phyloP scores from a whole-genome alignment of 805 yeast species.

The Suhomyces tanzawaensis region DNA sequence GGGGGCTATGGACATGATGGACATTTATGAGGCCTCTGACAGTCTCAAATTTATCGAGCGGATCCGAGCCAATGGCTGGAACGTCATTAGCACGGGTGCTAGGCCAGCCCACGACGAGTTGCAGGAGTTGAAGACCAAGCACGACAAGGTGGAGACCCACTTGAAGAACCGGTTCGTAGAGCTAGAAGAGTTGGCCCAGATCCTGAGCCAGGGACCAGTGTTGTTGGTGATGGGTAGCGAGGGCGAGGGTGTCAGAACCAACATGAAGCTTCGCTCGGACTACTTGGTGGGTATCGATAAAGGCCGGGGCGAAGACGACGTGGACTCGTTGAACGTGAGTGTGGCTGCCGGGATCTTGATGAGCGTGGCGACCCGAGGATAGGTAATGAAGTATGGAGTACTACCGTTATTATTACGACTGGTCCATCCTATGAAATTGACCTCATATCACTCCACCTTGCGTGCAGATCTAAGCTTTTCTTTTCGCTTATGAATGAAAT shows the following conservation, averaged over 20 bases:
- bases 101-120: slow-evolving; percentile 23
- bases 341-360: slow-evolving; percentile 80
- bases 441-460: too few species aligned
- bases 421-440: too few species aligned
- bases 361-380: not conserved
- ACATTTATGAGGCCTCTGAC: slow-evolving; percentile 54
- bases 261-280: slow-evolving; percentile 58
- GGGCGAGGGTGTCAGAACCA: slow-evolving; percentile 76
- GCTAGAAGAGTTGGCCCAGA: slow-evolving; percentile 40
- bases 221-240: slow-evolving; percentile 82
- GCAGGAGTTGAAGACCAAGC: slow-evolving; percentile 21
- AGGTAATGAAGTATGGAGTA: not conserved
- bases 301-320: slow-evolving; percentile 30
- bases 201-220: slow-evolving; percentile 54
- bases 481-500: too few species aligned
- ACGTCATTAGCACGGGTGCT: slow-evolving; percentile 59
- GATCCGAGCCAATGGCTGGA: slow-evolving; percentile 64
- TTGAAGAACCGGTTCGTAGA: slow-evolving; percentile 36
- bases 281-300: slow-evolving; percentile 42
- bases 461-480: too few species aligned
- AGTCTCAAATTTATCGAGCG: slow-evolving; percentile 62
- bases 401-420: too few species aligned
- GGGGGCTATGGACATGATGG: slow-evolving; percentile 78
- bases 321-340: slow-evolving; percentile 85
- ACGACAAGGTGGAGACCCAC: slow-evolving; percentile 24